Conservation (phyloP, 2,329 filamentous ascomycete species). For the Ceratocystis cacaofunesta region DNA sequence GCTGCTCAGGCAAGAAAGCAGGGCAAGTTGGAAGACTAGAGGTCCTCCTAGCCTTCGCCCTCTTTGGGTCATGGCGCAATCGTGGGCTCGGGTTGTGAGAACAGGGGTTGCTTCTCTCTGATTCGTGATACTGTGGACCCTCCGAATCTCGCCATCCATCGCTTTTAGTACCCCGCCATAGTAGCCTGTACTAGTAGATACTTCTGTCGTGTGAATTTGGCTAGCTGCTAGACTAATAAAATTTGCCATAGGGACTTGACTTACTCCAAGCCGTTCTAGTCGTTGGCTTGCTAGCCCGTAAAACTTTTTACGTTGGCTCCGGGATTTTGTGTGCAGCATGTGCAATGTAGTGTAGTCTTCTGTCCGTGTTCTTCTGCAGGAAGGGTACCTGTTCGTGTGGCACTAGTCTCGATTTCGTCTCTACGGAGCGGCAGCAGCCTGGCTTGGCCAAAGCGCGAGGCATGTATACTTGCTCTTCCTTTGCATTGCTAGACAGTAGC, state of each 20-base stretch:
- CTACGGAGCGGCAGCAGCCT: not conserved
- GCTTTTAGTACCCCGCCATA: not conserved
- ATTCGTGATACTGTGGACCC: not conserved
- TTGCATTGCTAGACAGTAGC: not conserved
- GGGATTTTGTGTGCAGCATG: not conserved
- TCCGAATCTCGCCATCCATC: slow-evolving; percentile 1
- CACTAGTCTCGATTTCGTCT: not conserved
- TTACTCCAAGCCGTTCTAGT: not conserved
- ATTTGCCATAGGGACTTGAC: not conserved
- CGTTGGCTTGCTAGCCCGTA: not conserved
- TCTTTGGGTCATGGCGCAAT: slow-evolving; percentile 4
- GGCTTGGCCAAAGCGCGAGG: not conserved
- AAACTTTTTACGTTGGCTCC: not conserved
- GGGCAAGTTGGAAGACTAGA: not conserved
- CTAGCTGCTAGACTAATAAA: not conserved
- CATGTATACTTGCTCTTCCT: not conserved
- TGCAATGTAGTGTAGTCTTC: not conserved
- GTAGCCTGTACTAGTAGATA: not conserved
- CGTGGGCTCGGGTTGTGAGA: not conserved
- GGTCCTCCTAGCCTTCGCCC: not conserved
- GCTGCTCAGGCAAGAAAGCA: not conserved
- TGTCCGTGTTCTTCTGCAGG: not conserved
- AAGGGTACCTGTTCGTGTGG: not conserved
- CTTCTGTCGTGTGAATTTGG: not conserved
- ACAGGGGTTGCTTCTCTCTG: not conserved